Evolutionary conservation across 2,329 filamentous ascomycete genomes (phyloP).

Genomic region (Cladophialophora yegresii): DNA sequence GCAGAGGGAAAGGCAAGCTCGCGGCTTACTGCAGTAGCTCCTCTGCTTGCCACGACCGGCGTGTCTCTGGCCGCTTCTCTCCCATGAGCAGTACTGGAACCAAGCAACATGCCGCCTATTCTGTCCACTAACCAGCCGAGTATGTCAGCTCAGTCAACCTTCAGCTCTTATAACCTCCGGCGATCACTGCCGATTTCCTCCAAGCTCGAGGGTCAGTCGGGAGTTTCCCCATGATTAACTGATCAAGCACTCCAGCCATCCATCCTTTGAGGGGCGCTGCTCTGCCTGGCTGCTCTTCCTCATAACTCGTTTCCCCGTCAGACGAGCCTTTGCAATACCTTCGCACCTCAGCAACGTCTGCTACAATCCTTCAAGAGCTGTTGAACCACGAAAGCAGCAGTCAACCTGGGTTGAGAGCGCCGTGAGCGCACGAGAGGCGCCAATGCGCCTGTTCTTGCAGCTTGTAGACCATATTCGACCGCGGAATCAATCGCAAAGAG

Average conservation of each 20-base stretch:
- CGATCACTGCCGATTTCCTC: not conserved
- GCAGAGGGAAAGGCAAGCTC: not conserved
- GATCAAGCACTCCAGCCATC: not conserved
- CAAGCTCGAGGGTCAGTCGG: not conserved
- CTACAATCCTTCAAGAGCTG: not conserved
- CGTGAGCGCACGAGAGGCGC: not conserved
- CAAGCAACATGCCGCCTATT: not conserved
- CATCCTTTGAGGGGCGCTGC: not conserved
- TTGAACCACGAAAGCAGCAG: not conserved
- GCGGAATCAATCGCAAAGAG: not conserved
- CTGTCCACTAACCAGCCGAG: not conserved
- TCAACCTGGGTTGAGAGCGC: not conserved
- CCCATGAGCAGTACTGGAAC: not conserved
- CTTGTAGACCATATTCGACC: not conserved
- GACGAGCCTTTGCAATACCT: not conserved
- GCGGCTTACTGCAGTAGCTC: not conserved
- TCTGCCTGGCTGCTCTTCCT: not conserved
- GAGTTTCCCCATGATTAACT: not conserved
- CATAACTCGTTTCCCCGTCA: not conserved
- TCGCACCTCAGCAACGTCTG: not conserved
- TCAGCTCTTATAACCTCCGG: not conserved
- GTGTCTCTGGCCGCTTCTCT: not conserved
- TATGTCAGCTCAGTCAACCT: not conserved
- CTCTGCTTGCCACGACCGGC: not conserved
- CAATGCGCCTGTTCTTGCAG: not conserved